Evolutionary conservation across 2,329 filamentous ascomycete genomes (phyloP).

Genomic region (Berkeleyomyces rouxiae): DNA sequence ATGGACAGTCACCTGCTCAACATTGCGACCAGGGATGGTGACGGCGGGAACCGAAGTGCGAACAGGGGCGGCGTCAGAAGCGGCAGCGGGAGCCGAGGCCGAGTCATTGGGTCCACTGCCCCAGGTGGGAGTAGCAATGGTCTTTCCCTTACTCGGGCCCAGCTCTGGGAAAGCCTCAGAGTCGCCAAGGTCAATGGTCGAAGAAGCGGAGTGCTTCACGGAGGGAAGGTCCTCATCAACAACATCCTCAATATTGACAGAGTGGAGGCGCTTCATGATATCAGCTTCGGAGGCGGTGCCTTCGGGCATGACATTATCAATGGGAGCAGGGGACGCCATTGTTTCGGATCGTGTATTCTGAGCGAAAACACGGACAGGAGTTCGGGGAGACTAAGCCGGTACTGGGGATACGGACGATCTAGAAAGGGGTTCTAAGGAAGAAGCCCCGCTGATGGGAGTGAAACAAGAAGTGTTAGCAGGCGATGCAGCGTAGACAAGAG

Average conservation of each 20-base stretch:
- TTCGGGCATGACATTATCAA: conserved; percentile 56
- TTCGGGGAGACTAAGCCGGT: conserved; percentile 11
- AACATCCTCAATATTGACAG: conserved; percentile 44
- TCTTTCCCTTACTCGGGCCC: conserved; percentile 6
- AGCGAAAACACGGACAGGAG: conserved; percentile 12
- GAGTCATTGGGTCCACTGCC: conserved; percentile 1
- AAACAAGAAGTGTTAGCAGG: not conserved
- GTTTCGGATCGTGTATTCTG: conserved; percentile 21
- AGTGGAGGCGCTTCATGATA: conserved; percentile 30
- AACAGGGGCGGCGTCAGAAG: not conserved
- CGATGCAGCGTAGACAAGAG: not conserved
- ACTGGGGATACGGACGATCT: conserved; percentile 7
- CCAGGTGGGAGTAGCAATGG: conserved; percentile 10
- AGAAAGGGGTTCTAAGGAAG: conserved; percentile 4
- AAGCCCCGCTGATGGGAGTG: conserved; percentile 7
- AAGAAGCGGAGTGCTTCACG: conserved; percentile 20
- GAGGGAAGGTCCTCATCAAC: conserved; percentile 49
- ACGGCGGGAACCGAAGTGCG: conserved; percentile 22
- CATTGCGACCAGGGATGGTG: conserved; percentile 66
- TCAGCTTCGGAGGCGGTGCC: conserved; percentile 20
- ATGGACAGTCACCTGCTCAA: conserved; percentile 58
- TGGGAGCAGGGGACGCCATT: conserved; percentile 41
- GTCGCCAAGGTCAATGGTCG: conserved; percentile 58
- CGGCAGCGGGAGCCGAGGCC: conserved; percentile 4
- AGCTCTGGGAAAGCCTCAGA: conserved; percentile 81